Percentiles rank a stretch among this genome's conserved stretches.
Conservation (phyloP, 192 early-diverging fungal genomes). For the Linnemannia elongata region DNA sequence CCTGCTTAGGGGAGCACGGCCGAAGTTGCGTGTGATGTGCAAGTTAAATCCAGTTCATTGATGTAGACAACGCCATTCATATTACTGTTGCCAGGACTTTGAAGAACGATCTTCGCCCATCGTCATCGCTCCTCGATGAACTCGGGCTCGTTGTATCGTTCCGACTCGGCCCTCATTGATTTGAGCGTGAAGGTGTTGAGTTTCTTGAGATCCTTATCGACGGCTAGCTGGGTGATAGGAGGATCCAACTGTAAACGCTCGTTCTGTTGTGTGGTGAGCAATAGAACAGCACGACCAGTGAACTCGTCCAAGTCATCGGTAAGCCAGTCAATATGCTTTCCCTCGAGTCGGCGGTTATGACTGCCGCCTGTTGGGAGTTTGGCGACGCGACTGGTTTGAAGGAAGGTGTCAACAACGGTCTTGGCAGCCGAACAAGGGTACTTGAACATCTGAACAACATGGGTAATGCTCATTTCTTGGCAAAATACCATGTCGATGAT, state of each 20-base stretch:
- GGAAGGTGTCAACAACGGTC: neutral
- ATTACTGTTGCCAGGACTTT: conserved; percentile 4
- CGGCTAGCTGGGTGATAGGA: too few species aligned
- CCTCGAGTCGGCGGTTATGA: neutral
- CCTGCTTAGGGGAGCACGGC: conserved; percentile 27
- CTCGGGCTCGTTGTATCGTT: conserved; percentile 17
- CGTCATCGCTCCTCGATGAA: conserved; percentile 11
- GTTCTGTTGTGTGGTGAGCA: too few species aligned
- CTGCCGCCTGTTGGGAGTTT: neutral
- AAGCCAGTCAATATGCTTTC: too few species aligned
- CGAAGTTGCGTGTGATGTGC: conserved; percentile 36
- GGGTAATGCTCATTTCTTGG: neutral
- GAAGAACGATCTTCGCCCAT: conserved; percentile 16
- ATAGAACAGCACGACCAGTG: too few species aligned
- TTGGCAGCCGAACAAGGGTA: neutral
- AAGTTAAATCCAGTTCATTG: conserved; percentile 52
- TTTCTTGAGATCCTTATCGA: neutral
- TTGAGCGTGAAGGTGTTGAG: conserved; percentile 14
- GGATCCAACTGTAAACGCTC: too few species aligned
- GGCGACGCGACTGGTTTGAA: neutral
- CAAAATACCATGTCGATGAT: neutral
- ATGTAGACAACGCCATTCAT: conserved; percentile 31
- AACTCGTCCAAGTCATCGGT: too few species aligned
- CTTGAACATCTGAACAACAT: neutral
- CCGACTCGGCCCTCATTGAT: conserved; percentile 12